Percentiles rank a stretch among this genome's conserved stretches.
Conservation (phyloP, 305 asterid genomes). For the Coffea humblotiana region DNA sequence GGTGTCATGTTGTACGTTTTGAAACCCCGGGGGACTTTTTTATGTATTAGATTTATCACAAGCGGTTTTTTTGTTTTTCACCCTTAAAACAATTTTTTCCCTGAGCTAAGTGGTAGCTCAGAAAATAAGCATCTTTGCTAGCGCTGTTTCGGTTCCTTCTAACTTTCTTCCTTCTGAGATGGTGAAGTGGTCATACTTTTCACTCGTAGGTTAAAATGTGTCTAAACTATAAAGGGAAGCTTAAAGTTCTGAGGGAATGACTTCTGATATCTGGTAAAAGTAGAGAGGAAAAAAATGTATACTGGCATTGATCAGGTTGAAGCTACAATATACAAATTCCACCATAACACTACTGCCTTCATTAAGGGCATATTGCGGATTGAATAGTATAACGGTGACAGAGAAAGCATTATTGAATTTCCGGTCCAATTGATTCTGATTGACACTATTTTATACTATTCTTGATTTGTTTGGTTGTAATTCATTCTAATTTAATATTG, state of each 20-base stretch:
- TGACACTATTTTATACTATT: not conserved
- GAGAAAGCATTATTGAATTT: conserved; percentile 13
- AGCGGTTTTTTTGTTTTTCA: no score
- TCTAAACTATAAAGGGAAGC: no score
- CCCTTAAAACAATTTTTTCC: not conserved
- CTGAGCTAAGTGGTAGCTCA: not conserved
- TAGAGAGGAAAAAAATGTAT: not conserved
- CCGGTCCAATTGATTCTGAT: conserved; percentile 4
- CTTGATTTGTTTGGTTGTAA: conserved; percentile 22
- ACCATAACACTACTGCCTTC: not conserved
- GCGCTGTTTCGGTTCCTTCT: no score
- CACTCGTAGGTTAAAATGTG: not conserved
- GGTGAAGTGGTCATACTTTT: not conserved
- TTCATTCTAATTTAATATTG: conserved; percentile 27
- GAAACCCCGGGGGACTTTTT: no score
- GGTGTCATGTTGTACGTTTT: no score
- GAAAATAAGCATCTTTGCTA: no score
- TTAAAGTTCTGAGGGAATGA: not conserved
- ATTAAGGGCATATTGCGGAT: not conserved
- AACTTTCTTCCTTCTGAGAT: not conserved
- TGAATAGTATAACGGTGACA: not conserved
- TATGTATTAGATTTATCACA: no score
- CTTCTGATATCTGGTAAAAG: not conserved
- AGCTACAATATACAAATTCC: not conserved
- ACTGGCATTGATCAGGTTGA: not conserved